phyloP scores from a whole-genome alignment of 371 early-diverging fungal genomes.

The Chytridium lagenaria region DNA sequence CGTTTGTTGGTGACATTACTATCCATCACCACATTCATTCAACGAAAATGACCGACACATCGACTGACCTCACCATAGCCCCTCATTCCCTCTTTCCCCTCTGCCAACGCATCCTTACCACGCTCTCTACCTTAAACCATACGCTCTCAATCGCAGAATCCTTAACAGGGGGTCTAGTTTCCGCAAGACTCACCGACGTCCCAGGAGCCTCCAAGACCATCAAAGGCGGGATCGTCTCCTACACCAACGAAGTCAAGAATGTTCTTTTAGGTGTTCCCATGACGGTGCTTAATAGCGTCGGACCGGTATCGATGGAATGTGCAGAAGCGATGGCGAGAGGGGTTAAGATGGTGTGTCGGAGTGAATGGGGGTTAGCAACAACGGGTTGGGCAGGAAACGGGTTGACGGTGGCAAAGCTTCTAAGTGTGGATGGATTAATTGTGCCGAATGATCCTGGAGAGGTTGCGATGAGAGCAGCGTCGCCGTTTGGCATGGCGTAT shows the following conservation, averaged over 20 bases:
- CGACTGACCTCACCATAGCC: not conserved
- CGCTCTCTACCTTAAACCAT: not conserved
- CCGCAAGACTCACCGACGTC: conserved; percentile 25
- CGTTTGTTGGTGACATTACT: no score
- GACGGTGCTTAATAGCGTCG: conserved; percentile 17
- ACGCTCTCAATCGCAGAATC: conserved; percentile 27
- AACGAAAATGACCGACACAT: not conserved
- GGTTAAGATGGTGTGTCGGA: not conserved
- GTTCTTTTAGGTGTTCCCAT: conserved; percentile 5
- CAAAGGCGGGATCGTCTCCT: conserved; percentile 28
- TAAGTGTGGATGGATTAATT: not conserved
- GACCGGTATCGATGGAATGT: conserved; percentile 20
- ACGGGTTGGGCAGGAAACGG: conserved; percentile 29
- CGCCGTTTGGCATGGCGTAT: not conserved
- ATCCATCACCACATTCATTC: no score
- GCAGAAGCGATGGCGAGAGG: conserved; percentile 29
- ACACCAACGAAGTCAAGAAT: conserved; percentile 22
- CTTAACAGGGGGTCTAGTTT: conserved; percentile 25
- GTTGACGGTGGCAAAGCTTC: not conserved
- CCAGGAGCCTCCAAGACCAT: conserved; percentile 15
- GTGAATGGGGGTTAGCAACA: conserved; percentile 25
- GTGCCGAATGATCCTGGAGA: not conserved
- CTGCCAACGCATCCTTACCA: not conserved
- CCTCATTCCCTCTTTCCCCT: not conserved
- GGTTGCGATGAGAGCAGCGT: not conserved